Conservation (phyloP, 164 flowering plant genomes). For the Stephania japonica region DNA sequence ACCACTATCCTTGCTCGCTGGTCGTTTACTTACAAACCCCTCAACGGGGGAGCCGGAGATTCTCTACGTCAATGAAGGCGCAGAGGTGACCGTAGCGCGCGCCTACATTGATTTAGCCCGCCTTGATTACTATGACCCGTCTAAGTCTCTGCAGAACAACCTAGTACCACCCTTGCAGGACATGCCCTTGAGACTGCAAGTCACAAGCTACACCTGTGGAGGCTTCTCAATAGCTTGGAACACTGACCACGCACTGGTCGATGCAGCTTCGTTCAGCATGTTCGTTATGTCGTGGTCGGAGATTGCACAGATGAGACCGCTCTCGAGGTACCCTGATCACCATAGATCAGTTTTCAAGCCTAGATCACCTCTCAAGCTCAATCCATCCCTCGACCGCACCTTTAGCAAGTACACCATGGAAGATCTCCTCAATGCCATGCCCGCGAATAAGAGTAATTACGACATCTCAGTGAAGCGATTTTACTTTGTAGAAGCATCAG, state of each 20-base stretch:
- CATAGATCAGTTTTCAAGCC: constrained; percentile 28
- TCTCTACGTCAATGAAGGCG: constrained; percentile 42
- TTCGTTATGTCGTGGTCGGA: constrained; percentile 31
- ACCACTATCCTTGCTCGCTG: constrained; percentile 38
- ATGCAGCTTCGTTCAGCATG: constrained; percentile 36
- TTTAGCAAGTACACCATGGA: constrained; percentile 24
- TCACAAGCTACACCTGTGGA: constrained; percentile 37
- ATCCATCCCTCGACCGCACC: constrained; percentile 30
- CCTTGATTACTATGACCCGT: constrained; percentile 33
- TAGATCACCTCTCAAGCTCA: constrained; percentile 33
- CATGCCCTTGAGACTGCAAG: constrained; percentile 32
- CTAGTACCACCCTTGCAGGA: constrained; percentile 19
- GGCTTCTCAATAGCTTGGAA: constrained; percentile 40
- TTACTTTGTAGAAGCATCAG: constrained; percentile 10
- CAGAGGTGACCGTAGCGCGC: constrained; percentile 30
- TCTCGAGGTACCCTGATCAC: constrained; percentile 39
- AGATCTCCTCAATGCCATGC: neutral
- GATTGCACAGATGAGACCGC: constrained; percentile 18
- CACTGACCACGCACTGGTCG: constrained; percentile 50
- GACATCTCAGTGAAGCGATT: constrained; percentile 8
- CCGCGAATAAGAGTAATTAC: neutral
- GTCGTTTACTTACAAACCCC: constrained; percentile 31
- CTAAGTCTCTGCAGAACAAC: constrained; percentile 29
- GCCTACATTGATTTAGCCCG: constrained; percentile 24
- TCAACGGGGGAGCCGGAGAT: constrained; percentile 37